A percentile compares a stretch with the other conserved stretches of the same genome.
Evolutionary conservation across 2,329 filamentous ascomycete genomes (phyloP).

Genomic region (Didymella arachidicola): DNA sequence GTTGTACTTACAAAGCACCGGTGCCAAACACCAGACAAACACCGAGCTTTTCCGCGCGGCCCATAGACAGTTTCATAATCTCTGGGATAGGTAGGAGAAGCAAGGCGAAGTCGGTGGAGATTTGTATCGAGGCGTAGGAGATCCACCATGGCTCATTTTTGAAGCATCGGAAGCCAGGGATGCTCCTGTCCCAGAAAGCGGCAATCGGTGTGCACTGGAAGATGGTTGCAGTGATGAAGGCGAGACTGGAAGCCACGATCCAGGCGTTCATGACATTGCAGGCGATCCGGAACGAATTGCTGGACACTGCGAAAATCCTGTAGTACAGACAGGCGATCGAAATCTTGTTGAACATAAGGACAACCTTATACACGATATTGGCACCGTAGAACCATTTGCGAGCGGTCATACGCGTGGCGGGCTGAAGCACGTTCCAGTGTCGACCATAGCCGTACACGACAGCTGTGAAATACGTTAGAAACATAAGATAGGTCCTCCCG

Average conservation of each 20-base stretch:
- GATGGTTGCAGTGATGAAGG: conserved; percentile 42
- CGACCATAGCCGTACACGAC: conserved; percentile 35
- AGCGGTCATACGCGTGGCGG: conserved; percentile 26
- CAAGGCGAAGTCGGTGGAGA: conserved; percentile 31
- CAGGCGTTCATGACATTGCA: conserved; percentile 39
- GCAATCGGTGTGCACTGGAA: conserved; percentile 45
- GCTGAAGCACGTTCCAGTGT: conserved; percentile 25
- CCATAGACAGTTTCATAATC: conserved; percentile 32
- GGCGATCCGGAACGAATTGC: conserved; percentile 35
- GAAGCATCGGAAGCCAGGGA: conserved; percentile 42
- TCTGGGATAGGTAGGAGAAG: conserved; percentile 31
- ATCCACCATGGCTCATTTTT: conserved; percentile 39
- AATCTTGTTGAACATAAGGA: conserved; percentile 47
- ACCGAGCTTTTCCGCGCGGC: conserved; percentile 31
- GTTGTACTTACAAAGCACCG: conserved; percentile 30
- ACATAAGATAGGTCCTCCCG: neutral
- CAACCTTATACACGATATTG: conserved; percentile 50
- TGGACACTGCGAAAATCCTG: conserved; percentile 44
- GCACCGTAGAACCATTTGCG: conserved; percentile 44
- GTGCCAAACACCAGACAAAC: conserved; percentile 35
- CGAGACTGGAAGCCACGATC: conserved; percentile 43
- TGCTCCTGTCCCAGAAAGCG: conserved; percentile 43
- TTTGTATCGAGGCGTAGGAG: conserved; percentile 33
- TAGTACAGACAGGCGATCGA: conserved; percentile 46
- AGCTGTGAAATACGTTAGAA: conserved; percentile 19